A percentile compares a stretch with the other conserved stretches of the same genome.
phyloP scores from a whole-genome alignment of 179 eudicot species.

The Drosera spatulata region DNA sequence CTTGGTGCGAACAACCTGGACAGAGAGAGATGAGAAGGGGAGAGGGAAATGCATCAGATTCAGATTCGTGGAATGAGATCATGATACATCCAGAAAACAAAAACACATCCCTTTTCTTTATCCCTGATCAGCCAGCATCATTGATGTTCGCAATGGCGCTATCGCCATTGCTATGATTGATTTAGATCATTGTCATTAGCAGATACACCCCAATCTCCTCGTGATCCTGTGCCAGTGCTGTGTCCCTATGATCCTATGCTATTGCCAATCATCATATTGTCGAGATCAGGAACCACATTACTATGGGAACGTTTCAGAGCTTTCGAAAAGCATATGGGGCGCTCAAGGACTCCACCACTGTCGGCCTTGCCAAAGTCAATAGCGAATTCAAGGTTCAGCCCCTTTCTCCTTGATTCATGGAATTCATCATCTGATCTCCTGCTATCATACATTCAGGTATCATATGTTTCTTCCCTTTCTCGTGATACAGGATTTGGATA shows the following conservation, averaged over 20 bases:
- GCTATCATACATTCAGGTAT: background rate
- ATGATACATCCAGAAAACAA: background rate
- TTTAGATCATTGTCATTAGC: too few species aligned
- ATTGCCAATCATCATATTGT: slow-evolving; percentile 1
- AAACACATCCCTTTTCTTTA: background rate
- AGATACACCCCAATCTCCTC: too few species aligned
- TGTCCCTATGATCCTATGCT: slow-evolving; percentile 4
- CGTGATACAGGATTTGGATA: slow-evolving; percentile 48
- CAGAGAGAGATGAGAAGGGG: background rate
- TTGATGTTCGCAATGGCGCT: too few species aligned
- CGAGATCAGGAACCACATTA: background rate
- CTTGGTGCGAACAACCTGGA: slow-evolving; percentile 5
- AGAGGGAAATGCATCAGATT: background rate
- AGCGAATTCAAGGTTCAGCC: slow-evolving; percentile 74
- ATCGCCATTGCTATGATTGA: too few species aligned
- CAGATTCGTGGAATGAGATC: background rate
- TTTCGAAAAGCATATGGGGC: slow-evolving; percentile 92
- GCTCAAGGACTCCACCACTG: slow-evolving; percentile 91
- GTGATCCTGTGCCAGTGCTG: background rate
- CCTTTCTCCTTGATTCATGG: background rate
- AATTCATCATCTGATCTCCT: background rate
- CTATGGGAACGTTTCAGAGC: slow-evolving; percentile 48
- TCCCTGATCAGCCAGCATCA: background rate
- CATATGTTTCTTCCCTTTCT: background rate
- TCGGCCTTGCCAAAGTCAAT: slow-evolving; percentile 92